Base-by-base conservation (phyloP, 805 yeast species). In the Metschnikowia matae region DNA sequence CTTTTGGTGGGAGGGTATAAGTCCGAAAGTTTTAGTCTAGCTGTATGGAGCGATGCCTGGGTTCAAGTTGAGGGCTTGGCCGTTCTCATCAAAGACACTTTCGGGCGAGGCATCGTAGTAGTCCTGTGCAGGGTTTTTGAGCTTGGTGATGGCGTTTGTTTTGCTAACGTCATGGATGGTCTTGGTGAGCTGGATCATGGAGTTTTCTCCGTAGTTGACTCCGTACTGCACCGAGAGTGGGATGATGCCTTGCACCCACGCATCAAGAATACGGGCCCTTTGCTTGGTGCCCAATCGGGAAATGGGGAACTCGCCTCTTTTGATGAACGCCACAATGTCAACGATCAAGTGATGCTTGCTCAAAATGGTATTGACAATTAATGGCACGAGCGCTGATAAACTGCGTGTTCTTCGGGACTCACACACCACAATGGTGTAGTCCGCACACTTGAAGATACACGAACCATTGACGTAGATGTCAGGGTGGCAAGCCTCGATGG, bases 321-420 rank as follows among this genome's bases (percentile, higher is more conserved):
- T 80, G 40, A 87, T 81, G 68, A 92, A 94, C 0, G 89, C 85
- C 35, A 94, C 86, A 40, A 92, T 79, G 65, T 95, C 97, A 18
- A 90, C 72, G 8, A 89, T 78, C 50, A 94, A 70, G 55, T 89
- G 94, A 64, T 91, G 97, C 53, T 80, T 84, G 54, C 87, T 82
- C 59, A 95, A 70, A 0, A 92, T 81, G 15, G 83, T 83, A 55
- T 88, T 85, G 40, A 88, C 90, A 41, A 94, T 78, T 20, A 91
- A 79, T 0, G 98, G 95, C 0, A 89, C 90, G 50, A 94, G 65
- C 0, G 94, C 82, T 1, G 96, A 84, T 49, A 83, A 69, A 54
- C 77, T 73, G 37, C 74, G 68, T 8, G 70, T 67, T 38, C 83
- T 63, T 40, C 74, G 73, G 14, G 81, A 70, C 59, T 90, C 96